These are phyloP conservation scores for Mesembryanthemum crystallinum DNA, from an alignment of 148 eudicot species.

Conservation along the genomic window DNA sequence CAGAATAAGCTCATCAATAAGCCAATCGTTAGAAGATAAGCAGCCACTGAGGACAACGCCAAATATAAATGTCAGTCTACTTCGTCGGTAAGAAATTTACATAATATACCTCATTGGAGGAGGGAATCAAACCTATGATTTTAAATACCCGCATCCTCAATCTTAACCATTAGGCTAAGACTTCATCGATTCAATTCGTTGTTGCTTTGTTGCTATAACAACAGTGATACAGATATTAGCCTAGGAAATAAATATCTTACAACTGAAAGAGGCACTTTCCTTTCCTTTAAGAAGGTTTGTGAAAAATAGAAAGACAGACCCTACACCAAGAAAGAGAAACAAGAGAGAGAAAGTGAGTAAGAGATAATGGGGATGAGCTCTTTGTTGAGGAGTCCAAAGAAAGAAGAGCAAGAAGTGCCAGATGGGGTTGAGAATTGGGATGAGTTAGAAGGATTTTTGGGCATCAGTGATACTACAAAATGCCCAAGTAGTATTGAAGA, in stretches of 20 bases:
- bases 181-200: too few relatives aligned
- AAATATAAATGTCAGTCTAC: too few relatives aligned
- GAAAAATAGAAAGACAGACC: not conserved
- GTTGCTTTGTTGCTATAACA: too few relatives aligned
- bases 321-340: too few relatives aligned
- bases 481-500: not conserved
- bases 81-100: too few relatives aligned
- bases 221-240: too few relatives aligned
- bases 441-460: constrained; percentile 36
- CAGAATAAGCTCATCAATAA: not conserved
- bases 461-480: constrained; percentile 23
- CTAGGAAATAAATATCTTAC: not conserved
- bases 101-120: too few relatives aligned
- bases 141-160: too few relatives aligned
- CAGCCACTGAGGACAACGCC: constrained; percentile 17
- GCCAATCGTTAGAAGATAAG: constrained; percentile 47
- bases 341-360: not conserved
- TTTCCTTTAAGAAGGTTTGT: not conserved
- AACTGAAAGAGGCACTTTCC: not conserved
- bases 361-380: constrained; percentile 28
- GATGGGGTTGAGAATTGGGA: constrained; percentile 18
- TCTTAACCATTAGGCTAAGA: too few relatives aligned
- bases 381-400: constrained; percentile 28
- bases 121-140: too few relatives aligned
- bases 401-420: constrained; percentile 36